Conservation (phyloP, 2,329 filamentous ascomycete genomes). For the Leptographium radiaticola region DNA sequence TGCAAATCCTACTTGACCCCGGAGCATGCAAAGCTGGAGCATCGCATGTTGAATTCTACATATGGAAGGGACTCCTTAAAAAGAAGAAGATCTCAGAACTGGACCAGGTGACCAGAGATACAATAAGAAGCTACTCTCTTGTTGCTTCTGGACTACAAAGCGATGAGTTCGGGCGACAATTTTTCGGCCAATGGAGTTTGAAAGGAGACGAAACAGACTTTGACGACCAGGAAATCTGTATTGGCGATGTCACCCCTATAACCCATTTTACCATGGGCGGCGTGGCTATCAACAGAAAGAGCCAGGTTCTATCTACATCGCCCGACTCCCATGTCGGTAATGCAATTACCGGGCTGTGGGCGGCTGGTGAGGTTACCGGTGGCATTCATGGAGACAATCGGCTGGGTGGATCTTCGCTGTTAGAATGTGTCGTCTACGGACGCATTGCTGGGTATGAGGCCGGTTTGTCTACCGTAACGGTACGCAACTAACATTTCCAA, state of each 20-base stretch:
- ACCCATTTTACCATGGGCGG: conserved; percentile 99
- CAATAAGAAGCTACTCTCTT: conserved; percentile 84
- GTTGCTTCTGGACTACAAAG: conserved; percentile 93
- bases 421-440: conserved; percentile 96
- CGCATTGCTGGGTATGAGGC: conserved; percentile 92
- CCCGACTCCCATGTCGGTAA: conserved; percentile 46
- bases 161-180: conserved; percentile 93
- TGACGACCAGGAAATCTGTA: conserved; percentile 84
- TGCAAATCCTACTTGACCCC: conserved; percentile 91
- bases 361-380: conserved; percentile 92
- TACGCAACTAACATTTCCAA: neutral
- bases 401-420: conserved; percentile 88
- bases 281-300: conserved; percentile 97
- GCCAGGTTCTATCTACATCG: conserved; percentile 67
- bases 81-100: conserved; percentile 92
- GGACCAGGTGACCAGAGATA: conserved; percentile 74
- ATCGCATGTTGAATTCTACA: conserved; percentile 99
- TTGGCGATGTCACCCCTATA: conserved; percentile 77
- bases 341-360: conserved; percentile 90
- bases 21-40: conserved; percentile 95
- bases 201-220: conserved; percentile 24
- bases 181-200: conserved; percentile 91
- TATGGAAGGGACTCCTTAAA: conserved; percentile 95
- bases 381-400: conserved; percentile 98
- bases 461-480: conserved; percentile 41